Evolutionary conservation across 768 basidiomycete species (phyloP), one percentile per base, ranked within the genome.

Genomic region (Lactarius trivialis): DNA sequence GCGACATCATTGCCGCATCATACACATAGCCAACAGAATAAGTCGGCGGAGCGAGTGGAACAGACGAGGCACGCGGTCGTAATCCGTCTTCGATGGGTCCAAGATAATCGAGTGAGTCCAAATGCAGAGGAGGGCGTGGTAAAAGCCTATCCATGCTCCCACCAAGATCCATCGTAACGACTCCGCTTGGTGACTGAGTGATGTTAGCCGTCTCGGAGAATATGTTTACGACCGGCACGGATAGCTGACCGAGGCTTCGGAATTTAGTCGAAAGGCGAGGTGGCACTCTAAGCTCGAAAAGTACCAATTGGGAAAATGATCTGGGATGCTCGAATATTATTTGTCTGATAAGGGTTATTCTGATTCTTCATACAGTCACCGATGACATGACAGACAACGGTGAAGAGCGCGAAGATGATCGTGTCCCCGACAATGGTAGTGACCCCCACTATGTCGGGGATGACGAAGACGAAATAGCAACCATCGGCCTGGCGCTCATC

Each of bases 1-100:
- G 97, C 19, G 83, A 74, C 74, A 89, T 87, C 96, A 98, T 98
- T 66, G 88, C 83, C 0, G 79, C 69, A 28, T 91, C 89, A 70
- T 92, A 98, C 60, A 96, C 85, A 76, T 89, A 93, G 53, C 93
- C 94, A 55, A 93, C 89, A 9, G 78, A 61, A 62, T 69, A 68
- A 19, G 61, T 57, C 32, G 54, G 49, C 43, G 57, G 65, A 2
- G 37, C 60, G 53, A 67, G 67, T 8, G 65, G 65, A 50, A 70
- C 71, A 52, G 72, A 69, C 19, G 76, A 75, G 59, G 72, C 75
- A 9, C 67, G 65, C 56, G 48, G 63, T 39, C 55, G 41, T 8
- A 45, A 32, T 32, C 48, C 63, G n/a, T 54, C 54, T 37, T 55
- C 58, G 12, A 59, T 12, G 17, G 57, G 60, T 28, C 48, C 48